These are phyloP conservation scores for Lepidium sativum DNA, from an alignment of 345 rosid species.

Conservation along the genomic window DNA sequence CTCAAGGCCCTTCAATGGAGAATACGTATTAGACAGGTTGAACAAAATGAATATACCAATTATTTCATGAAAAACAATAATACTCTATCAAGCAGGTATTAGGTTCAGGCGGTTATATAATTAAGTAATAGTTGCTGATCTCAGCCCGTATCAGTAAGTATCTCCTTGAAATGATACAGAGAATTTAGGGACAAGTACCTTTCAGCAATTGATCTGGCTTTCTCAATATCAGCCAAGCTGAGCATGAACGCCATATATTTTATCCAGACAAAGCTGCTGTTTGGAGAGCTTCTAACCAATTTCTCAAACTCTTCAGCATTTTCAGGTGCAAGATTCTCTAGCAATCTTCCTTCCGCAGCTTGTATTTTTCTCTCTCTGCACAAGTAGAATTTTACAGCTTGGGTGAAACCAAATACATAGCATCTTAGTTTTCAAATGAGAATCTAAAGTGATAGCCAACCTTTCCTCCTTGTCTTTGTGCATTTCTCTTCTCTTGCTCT, in stretches of 20 bases:
- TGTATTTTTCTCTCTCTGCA: conserved; percentile 73
- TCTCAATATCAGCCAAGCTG: conserved; percentile 68
- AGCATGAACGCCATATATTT: conserved; percentile 87
- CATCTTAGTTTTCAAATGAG: not conserved
- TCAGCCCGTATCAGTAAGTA: not conserved
- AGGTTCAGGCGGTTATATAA: not conserved
- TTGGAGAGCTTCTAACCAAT: conserved; percentile 83
- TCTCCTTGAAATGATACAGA: not conserved
- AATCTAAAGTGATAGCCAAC: conserved; percentile 29
- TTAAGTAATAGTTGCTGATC: not conserved
- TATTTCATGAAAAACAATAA: not conserved
- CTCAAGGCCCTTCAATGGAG: conserved; percentile 68
- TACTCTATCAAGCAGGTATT: not conserved
- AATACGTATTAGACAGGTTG: not conserved
- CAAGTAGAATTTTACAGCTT: conserved; percentile 8
- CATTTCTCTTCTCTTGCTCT: conserved; percentile 42
- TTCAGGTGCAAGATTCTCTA: conserved; percentile 72
- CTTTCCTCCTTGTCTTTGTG: conserved; percentile 71
- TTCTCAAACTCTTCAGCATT: conserved; percentile 90
- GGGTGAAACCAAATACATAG: not conserved
- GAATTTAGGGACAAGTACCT: conserved; percentile 40
- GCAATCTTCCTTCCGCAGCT: conserved; percentile 86
- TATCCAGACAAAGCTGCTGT: conserved; percentile 91
- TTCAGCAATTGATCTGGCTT: conserved; percentile 87
- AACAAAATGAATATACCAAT: not conserved